Conservation (phyloP, 495 filamentous ascomycete genomes). For the Bombardia bombarda region DNA sequence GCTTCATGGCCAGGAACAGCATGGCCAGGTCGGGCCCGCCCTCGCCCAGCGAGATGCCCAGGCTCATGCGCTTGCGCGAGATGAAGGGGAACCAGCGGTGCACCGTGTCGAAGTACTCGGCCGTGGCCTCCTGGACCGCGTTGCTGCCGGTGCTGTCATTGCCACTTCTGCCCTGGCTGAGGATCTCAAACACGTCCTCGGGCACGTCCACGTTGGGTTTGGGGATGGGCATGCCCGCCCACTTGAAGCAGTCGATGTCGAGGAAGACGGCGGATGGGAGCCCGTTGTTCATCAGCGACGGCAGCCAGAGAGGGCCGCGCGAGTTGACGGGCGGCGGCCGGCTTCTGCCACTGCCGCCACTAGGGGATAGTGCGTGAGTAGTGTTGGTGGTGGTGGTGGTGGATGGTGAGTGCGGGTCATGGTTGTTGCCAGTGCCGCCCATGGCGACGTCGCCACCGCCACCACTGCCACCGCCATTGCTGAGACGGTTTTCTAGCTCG, state of each 20-base stretch:
- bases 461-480: slow-evolving; percentile 1
- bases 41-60: slow-evolving; percentile 31
- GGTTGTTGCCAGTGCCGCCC: background rate
- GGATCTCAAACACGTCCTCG: slow-evolving; percentile 25
- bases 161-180: slow-evolving; percentile 2
- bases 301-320: slow-evolving; percentile 6
- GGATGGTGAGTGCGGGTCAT: slow-evolving; percentile 1
- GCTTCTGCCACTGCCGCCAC: background rate
- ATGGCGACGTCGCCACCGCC: background rate
- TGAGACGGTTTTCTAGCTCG: slow-evolving; percentile 31
- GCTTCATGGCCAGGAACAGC: slow-evolving; percentile 44
- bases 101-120: slow-evolving; percentile 26
- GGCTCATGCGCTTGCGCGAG: slow-evolving; percentile 38
- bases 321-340: background rate
- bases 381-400: slow-evolving; percentile 5
- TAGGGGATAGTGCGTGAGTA: background rate
- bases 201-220: slow-evolving; percentile 22
- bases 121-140: slow-evolving; percentile 22
- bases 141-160: slow-evolving; percentile 7
- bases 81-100: slow-evolving; percentile 43
- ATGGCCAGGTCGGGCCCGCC: slow-evolving; percentile 39
- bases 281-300: background rate
- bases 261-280: slow-evolving; percentile 26
- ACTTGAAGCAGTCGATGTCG: slow-evolving; percentile 29
- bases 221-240: slow-evolving; percentile 21